Conservation (phyloP, 768 basidiomycete genomes). For the Xerocomus potaroensis region DNA sequence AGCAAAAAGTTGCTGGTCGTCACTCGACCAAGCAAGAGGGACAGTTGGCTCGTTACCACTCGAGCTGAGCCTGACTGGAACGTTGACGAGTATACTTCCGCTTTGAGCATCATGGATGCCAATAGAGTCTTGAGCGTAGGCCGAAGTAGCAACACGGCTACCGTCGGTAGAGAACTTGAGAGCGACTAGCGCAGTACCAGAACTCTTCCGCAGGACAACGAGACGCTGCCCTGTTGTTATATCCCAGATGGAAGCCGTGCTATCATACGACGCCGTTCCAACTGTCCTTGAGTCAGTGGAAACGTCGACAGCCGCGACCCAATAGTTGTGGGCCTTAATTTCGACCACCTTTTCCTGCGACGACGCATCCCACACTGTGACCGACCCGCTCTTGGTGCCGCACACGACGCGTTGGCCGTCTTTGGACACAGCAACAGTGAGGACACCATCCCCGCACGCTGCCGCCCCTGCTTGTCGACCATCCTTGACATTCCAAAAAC, state of each 20-base stretch:
- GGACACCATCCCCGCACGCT: slow-evolving; percentile 7
- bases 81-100: slow-evolving; percentile 5
- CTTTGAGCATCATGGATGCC: slow-evolving; percentile 6
- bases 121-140: slow-evolving; percentile 8
- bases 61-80: slow-evolving; percentile 11
- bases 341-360: slow-evolving; percentile 4
- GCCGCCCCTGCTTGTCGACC: background rate
- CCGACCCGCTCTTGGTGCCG: slow-evolving; percentile 11
- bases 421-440: slow-evolving; percentile 6
- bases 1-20: slow-evolving; percentile 9
- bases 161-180: slow-evolving; percentile 13
- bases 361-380: slow-evolving; percentile 7
- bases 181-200: slow-evolving; percentile 3
- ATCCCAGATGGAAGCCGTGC: slow-evolving; percentile 11
- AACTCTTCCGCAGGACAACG: slow-evolving; percentile 2
- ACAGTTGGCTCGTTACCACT: slow-evolving; percentile 10
- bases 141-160: slow-evolving; percentile 3
- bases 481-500: slow-evolving; percentile 4
- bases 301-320: slow-evolving; percentile 13
- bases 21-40: slow-evolving; percentile 17
- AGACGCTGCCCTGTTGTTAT: slow-evolving; percentile 9
- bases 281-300: slow-evolving; percentile 10
- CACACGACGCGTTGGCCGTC: slow-evolving; percentile 10
- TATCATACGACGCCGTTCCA: slow-evolving; percentile 12
- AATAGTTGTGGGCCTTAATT: slow-evolving; percentile 9